Evolutionary conservation across 208 protist species (phyloP).

Genomic region (Crithidia bombi): DNA sequence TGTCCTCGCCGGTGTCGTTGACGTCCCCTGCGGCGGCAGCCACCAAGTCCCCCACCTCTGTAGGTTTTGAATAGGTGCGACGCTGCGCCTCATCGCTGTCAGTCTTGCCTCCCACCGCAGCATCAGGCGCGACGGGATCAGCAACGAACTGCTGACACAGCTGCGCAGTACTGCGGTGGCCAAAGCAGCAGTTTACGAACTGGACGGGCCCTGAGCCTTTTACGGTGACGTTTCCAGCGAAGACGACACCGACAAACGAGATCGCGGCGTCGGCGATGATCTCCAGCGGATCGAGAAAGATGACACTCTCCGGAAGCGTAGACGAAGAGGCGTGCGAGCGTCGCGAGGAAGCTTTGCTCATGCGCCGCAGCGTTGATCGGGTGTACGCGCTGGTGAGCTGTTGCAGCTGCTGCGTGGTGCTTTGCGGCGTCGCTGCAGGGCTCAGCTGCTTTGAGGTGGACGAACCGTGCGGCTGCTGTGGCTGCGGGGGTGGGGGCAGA

Average conservation of each 20-base stretch:
- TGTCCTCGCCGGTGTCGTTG: background rate
- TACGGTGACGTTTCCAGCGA: constrained; percentile 46
- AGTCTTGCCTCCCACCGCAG: background rate
- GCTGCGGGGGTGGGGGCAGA: background rate
- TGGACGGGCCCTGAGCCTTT: constrained; percentile 48
- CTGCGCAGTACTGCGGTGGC: constrained; percentile 6
- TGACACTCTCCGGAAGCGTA: constrained; percentile 9
- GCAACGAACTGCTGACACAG: constrained; percentile 31
- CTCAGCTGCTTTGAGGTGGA: background rate
- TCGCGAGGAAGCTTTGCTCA: constrained; percentile 13
- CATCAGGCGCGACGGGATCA: constrained; percentile 1
- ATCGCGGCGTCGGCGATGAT: constrained; percentile 52
- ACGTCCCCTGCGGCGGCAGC: background rate
- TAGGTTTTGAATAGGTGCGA: background rate
- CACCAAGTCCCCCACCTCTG: background rate
- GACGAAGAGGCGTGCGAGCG: constrained; percentile 6
- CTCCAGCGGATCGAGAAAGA: constrained; percentile 43
- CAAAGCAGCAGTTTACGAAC: constrained; percentile 66
- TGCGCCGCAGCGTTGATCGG: background rate
- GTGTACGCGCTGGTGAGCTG: constrained; percentile 5
- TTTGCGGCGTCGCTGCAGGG: background rate
- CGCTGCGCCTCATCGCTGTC: constrained; percentile 8
- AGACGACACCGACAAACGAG: constrained; percentile 54
- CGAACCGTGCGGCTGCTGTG: background rate
- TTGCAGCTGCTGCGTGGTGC: constrained; percentile 11